Conservation (phyloP, 345 rosid species). For the Citropsis articulata region DNA sequence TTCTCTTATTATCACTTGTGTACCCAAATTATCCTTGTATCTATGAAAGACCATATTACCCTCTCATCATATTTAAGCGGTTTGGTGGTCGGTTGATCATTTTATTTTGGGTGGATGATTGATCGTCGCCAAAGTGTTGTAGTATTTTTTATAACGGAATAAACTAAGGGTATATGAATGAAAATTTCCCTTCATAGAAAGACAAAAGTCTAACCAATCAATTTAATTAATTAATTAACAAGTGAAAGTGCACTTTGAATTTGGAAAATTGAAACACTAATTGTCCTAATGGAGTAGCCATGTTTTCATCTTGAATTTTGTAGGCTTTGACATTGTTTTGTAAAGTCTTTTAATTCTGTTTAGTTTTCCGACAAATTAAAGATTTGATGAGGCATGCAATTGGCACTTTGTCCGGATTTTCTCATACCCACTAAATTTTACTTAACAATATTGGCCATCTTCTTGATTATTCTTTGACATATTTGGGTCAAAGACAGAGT, state of each 20-base stretch:
- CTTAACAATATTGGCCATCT: not conserved
- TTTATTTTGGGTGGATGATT: no score
- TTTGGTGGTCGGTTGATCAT: no score
- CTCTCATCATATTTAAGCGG: no score
- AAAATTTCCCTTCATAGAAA: no score
- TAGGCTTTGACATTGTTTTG: not conserved
- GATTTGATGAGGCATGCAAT: not conserved
- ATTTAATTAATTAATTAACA: not conserved
- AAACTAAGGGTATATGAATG: no score
- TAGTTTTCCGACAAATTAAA: not conserved
- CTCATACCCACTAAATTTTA: not conserved
- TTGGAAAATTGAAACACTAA: not conserved
- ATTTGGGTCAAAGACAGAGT: not conserved
- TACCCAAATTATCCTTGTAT: no score
- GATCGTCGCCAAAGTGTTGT: no score
- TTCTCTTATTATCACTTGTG: no score
- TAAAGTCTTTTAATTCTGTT: not conserved
- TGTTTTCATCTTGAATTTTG: not conserved
- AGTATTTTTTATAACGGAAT: no score
- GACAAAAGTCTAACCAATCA: not conserved
- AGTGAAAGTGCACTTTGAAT: not conserved
- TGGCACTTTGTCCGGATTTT: not conserved
- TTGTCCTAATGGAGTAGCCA: not conserved
- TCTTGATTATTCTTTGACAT: not conserved
- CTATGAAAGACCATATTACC: no score